These are phyloP conservation scores for Mangifera indica DNA, from an alignment of 345 rosid species.

Conservation along the genomic window DNA sequence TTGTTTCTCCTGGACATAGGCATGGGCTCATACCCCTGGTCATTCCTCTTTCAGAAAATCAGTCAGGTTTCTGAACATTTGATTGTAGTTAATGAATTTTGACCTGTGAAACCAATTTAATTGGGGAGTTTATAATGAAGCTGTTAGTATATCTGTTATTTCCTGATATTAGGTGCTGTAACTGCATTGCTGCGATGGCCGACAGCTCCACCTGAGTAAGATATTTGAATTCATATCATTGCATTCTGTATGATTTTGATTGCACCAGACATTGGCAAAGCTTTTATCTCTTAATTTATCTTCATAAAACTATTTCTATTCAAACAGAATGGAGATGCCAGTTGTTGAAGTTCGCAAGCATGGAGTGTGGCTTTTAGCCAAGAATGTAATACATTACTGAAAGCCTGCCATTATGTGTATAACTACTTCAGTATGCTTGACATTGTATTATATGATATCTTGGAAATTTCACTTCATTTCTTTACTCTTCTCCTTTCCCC, in stretches of 20 bases:
- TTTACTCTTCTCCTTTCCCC: not conserved
- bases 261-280: not conserved
- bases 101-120: not conserved
- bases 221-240: not conserved
- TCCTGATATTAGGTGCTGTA: slow-evolving; percentile 49
- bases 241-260: not conserved
- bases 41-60: slow-evolving; percentile 66
- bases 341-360: slow-evolving; percentile 82
- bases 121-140: not conserved
- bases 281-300: slow-evolving; percentile 14
- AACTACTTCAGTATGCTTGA: slow-evolving; percentile 18
- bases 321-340: slow-evolving; percentile 84
- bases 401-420: slow-evolving; percentile 24
- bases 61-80: slow-evolving; percentile 46
- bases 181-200: slow-evolving; percentile 92
- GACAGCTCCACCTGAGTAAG: slow-evolving; percentile 86
- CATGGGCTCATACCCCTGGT: slow-evolving; percentile 73
- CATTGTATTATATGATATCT: slow-evolving; percentile 11
- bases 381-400: slow-evolving; percentile 58
- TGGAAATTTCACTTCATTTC: slow-evolving; percentile 6
- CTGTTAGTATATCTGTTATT: slow-evolving; percentile 14
- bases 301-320: slow-evolving; percentile 30
- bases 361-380: slow-evolving; percentile 85
- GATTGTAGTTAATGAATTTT: not conserved
- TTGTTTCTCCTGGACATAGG: slow-evolving; percentile 70